Evolutionary conservation across 352 stramenopile genomes (phyloP).

Genomic region (Globisporangium takayamanum): DNA sequence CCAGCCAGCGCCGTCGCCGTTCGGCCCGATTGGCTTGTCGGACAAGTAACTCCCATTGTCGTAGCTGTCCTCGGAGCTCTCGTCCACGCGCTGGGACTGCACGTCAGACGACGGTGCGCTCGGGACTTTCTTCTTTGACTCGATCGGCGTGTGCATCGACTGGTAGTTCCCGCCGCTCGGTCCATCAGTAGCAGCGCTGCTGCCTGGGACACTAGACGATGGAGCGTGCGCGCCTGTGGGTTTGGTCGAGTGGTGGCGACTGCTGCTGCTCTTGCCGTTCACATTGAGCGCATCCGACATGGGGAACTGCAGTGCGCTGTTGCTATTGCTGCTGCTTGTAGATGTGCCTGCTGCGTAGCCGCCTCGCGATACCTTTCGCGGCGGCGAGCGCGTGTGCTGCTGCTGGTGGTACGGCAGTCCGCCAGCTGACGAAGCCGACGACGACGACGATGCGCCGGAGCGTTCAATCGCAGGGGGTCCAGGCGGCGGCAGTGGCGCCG

Average conservation of each 20-base stretch:
- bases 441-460: conserved; percentile 1
- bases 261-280: conserved; percentile 2
- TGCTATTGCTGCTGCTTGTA: background rate
- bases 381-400: conserved; percentile 4
- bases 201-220: background rate
- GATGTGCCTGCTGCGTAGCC: background rate
- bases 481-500: conserved; percentile 6
- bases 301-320: conserved; percentile 9
- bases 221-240: background rate
- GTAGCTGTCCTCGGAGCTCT: conserved; percentile 72
- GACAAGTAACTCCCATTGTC: conserved; percentile 65
- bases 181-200: background rate
- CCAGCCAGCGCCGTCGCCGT: conserved; percentile 66
- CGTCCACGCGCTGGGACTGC: conserved; percentile 36
- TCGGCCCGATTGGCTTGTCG: conserved; percentile 42
- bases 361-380: background rate
- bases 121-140: conserved; percentile 29
- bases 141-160: conserved; percentile 46
- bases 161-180: conserved; percentile 24
- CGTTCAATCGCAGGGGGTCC: conserved; percentile 2
- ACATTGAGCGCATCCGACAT: conserved; percentile 11
- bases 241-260: background rate
- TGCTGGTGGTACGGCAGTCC: background rate
- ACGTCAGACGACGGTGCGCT: conserved; percentile 6
- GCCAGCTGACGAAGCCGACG: conserved; percentile 3